Evolutionary conservation across 345 rosid species (phyloP), one percentile per base, ranked within the genome.

Genomic region (Cardamine resedifolia): DNA sequence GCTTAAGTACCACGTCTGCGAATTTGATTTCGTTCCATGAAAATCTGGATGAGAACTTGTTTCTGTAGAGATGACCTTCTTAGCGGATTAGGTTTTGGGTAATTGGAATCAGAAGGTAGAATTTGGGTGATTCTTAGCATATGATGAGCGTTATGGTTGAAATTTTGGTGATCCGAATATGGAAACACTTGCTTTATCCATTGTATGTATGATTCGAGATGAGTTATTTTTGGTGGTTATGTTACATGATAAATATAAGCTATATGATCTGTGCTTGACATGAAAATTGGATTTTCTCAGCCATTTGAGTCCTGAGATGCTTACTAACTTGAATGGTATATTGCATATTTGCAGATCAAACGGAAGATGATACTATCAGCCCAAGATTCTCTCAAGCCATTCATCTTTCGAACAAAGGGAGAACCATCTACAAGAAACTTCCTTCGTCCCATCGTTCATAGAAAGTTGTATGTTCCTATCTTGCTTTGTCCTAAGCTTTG

Each of bases 301-400:
- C 27, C 10, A 63, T 47, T 30, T 30, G 30, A 28, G 23, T 48
- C 31, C 1, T 38, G 51, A 59, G 12, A 59, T n/a, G n/a, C n/a
- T n/a, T n/a, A 5, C 7, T 34, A 23, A 61, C 38, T 23, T 33
- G 33, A 38, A 30, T 53, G 33, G 33, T 51, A 5, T n/a, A n/a
- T n/a, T n/a, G 34, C 41, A 64, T 44, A 38, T 68, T 76, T 73
- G 73, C 90, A 89, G 91, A 69, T 89, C 49, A 89, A 85, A 70
- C 82, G 58, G 48, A 82, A 82, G 51, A 61, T n/a, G n/a, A n/a
- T 61, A 61, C 9, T 76, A 58, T 83, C 86, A 14, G 90, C 77
- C 0, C 79, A 88, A 82, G 78, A 67, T 49, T 84, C 83, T 9
- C 43, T 80, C 21, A 86, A 88, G 70, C 89, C 79, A 31, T 82